phyloP scores from a whole-genome alignment of 2,329 filamentous ascomycete species.

The Colletotrichum trifolii region DNA sequence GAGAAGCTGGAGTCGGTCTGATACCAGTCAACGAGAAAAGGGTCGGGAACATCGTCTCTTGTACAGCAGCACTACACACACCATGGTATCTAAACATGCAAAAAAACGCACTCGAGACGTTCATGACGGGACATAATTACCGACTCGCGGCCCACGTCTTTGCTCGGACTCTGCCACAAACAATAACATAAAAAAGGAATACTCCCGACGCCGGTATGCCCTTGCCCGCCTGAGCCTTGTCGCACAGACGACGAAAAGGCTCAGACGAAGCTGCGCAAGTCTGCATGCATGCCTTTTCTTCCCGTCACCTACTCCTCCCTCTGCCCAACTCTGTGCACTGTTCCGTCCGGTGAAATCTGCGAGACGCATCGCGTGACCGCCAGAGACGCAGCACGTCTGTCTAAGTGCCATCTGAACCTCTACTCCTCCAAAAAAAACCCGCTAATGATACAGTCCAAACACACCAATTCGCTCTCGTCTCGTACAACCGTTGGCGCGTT shows the following conservation, averaged over 20 bases:
- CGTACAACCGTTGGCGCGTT: constrained; percentile 15
- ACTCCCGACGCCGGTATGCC: not conserved
- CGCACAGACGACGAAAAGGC: too few relatives aligned
- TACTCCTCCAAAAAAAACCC: not conserved
- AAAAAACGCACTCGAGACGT: not conserved
- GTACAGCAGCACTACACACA: not conserved
- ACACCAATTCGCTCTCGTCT: constrained; percentile 7
- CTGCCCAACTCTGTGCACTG: not conserved
- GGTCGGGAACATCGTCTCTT: not conserved
- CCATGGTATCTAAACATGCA: constrained; percentile 2
- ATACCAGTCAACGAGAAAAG: not conserved
- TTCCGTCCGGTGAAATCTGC: too few relatives aligned
- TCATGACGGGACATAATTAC: not conserved
- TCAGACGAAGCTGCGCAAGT: too few relatives aligned
- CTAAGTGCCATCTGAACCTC: not conserved
- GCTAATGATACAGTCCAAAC: constrained; percentile 1
- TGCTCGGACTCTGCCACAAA: not conserved
- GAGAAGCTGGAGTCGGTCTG: not conserved
- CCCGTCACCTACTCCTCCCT: too few relatives aligned
- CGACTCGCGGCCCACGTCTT: not conserved
- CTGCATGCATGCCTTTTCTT: too few relatives aligned
- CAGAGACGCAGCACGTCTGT: not conserved
- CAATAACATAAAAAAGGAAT: not conserved
- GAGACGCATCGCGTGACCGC: too few relatives aligned
- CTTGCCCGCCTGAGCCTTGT: too few relatives aligned